Base-by-base conservation (phyloP, 768 basidiomycete genomes). In the Austroboletus eburneus region DNA sequence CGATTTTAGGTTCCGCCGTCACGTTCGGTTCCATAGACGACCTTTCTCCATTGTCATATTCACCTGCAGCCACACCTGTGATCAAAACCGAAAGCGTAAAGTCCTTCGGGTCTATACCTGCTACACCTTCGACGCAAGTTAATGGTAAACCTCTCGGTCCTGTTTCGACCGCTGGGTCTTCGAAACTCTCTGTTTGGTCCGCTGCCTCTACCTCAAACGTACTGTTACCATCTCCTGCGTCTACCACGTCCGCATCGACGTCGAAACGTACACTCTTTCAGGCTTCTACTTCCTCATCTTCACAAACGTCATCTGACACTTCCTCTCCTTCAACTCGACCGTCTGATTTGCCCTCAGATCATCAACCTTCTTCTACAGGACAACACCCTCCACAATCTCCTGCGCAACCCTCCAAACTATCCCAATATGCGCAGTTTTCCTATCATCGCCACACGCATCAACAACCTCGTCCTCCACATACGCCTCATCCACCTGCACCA, bases 21-120 rank as follows among this genome's bases (percentile, higher is more conserved):
- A 87, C 85, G 41, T 93, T 94, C 72, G 92, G 92, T 57, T 91
- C 91, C 39, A 88, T 93, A 76, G 85, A 91, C 70, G 87, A 90
- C 67, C 78, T 76, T 10, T 65, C 72, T 55, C 77, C 84, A 50
- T 83, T 91, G 58, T 87, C 90, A 29, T 86, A 89, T 38, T 90
- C 89, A 9, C 89, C 91, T 29, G 86, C 88, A 45, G 71, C 79
- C 42, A 76, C 79, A 29, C 79, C 72, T 48, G 75, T 69, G 54
- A 72, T 81, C 61, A 85, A 82, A 72, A 72, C 80, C 52, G 84
- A 84, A 59, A 77, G 69, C 58, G 84, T 91, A 57, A 90, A 84
- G 68, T 79, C 86, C 36, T 93, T 93, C 69, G 90, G 91, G 60
- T 75, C 85, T 21, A 80, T 92, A 32, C 80, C 81, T 36, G 82